Percentiles rank a stretch among this genome's conserved stretches.
Conservation (phyloP, 495 filamentous ascomycete species). For the Clohesyomyces aquaticus region DNA sequence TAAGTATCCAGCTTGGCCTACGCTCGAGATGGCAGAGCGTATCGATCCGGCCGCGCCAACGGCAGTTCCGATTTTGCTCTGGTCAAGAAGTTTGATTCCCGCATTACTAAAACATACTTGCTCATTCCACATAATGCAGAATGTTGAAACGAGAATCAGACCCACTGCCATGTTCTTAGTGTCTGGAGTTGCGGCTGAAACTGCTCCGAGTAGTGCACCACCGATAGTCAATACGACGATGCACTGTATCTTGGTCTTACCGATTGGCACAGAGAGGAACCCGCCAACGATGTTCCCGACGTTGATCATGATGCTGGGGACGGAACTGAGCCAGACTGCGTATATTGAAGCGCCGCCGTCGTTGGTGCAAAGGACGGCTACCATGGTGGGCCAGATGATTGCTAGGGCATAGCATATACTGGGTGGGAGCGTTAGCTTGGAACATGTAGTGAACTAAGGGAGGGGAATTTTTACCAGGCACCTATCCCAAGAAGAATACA, state of each 20-base stretch:
- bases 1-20: slow-evolving; percentile 25
- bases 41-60: slow-evolving; percentile 25
- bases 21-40: slow-evolving; percentile 27
- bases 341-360: slow-evolving; percentile 7
- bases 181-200: no score
- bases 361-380: slow-evolving; percentile 12
- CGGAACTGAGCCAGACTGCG: not conserved
- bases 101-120: slow-evolving; percentile 24
- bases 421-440: no score
- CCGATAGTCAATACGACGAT: slow-evolving; percentile 14
- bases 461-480: no score
- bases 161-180: not conserved
- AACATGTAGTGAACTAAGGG: no score
- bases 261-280: slow-evolving; percentile 10
- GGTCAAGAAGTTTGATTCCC: slow-evolving; percentile 30
- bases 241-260: slow-evolving; percentile 15
- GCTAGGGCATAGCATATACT: slow-evolving; percentile 20
- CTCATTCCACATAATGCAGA: slow-evolving; percentile 35
- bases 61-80: slow-evolving; percentile 34
- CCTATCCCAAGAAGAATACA: slow-evolving; percentile 14
- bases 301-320: slow-evolving; percentile 9
- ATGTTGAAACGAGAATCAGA: slow-evolving; percentile 14
- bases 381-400: slow-evolving; percentile 17
- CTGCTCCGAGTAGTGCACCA: slow-evolving; percentile 22
- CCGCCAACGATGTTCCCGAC: slow-evolving; percentile 4